These are phyloP conservation scores for Haplosporangium gracile DNA, from an alignment of 192 early-diverging fungal genomes.

Conservation along the genomic window DNA sequence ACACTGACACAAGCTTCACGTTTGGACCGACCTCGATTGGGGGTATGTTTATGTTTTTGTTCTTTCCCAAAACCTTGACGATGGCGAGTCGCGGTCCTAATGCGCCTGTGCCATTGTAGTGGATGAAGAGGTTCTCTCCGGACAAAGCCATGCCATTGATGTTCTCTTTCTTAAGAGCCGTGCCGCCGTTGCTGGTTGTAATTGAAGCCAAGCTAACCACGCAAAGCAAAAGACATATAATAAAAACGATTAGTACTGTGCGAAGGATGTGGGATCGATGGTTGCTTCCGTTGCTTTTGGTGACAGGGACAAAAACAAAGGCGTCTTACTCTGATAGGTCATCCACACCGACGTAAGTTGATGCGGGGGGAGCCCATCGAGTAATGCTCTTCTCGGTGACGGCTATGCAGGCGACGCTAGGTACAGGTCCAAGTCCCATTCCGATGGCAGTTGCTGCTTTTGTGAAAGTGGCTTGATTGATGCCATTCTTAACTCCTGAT, in stretches of 20 bases:
- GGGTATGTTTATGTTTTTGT: not conserved
- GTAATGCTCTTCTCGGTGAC: not conserved
- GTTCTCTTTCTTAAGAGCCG: not conserved
- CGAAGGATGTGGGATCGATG: too few relatives aligned
- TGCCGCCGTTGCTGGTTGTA: too few relatives aligned
- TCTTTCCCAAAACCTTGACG: not conserved
- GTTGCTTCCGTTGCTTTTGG: too few relatives aligned
- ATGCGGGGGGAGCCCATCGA: not conserved
- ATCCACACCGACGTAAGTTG: not conserved
- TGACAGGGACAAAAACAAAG: not conserved
- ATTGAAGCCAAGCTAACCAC: not conserved
- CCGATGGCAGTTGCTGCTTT: not conserved
- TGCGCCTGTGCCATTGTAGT: not conserved
- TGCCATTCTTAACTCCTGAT: too few relatives aligned
- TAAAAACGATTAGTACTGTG: too few relatives aligned
- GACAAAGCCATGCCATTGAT: constrained; percentile 5
- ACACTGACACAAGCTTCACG: constrained; percentile 11
- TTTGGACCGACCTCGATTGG: not conserved
- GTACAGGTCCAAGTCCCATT: not conserved
- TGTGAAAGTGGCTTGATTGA: not conserved
- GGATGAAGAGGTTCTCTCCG: not conserved
- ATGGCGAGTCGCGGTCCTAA: not conserved
- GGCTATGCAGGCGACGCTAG: not conserved
- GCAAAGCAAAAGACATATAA: not conserved
- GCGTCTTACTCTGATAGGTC: not conserved